phyloP scores from a whole-genome alignment of 345 rosid genomes.

The Gossypium sturtianum region DNA sequence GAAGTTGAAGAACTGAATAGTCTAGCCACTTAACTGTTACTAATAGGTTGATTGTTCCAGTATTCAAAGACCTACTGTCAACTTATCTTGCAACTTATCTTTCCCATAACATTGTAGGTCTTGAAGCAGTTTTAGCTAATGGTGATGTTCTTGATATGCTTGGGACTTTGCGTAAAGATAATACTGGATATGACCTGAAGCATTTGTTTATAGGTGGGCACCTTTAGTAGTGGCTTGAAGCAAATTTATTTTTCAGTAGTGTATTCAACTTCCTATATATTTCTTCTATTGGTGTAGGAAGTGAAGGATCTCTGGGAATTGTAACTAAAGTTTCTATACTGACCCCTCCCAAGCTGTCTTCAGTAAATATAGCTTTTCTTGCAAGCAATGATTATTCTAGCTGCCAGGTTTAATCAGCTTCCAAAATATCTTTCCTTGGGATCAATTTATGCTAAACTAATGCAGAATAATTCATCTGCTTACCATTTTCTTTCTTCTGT shows the following conservation, averaged over 20 bases:
- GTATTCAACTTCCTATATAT: constrained; percentile 1
- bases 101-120: constrained; percentile 37
- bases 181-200: constrained; percentile 93
- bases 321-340: constrained; percentile 90
- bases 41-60: neutral
- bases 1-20: neutral
- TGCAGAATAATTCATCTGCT: neutral
- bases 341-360: constrained; percentile 75
- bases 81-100: neutral
- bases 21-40: neutral
- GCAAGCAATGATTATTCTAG: constrained; percentile 78
- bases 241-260: constrained; percentile 1
- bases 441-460: neutral
- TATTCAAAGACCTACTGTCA: neutral
- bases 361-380: constrained; percentile 81
- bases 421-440: neutral
- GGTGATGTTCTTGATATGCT: constrained; percentile 93
- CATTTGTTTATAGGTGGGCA: constrained; percentile 83
- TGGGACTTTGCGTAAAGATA: constrained; percentile 89
- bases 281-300: constrained; percentile 40
- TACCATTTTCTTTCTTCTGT: constrained; percentile 7
- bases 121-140: constrained; percentile 87
- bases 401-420: constrained; percentile 68
- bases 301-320: constrained; percentile 95
- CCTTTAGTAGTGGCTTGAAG: neutral